Percentiles rank a stretch among this genome's conserved stretches.
Conservation (phyloP, 371 early-diverging fungal species). For the Batrachochytrium dendrobatidis region DNA sequence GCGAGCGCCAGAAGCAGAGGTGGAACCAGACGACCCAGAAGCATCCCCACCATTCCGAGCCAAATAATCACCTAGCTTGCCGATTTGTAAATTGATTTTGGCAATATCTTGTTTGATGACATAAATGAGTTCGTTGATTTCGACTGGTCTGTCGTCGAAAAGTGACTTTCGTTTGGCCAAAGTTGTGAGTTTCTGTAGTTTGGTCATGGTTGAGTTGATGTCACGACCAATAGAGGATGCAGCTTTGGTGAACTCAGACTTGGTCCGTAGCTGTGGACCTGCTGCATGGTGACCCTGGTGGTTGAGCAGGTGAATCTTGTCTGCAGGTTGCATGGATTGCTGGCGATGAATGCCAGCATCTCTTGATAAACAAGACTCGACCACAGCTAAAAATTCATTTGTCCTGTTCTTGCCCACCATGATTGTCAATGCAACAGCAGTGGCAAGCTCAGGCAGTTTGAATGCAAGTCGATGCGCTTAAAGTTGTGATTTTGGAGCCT, state of each 20-base stretch:
- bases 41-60: background rate
- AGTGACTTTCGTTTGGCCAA: slow-evolving; percentile 41
- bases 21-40: background rate
- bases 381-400: no score
- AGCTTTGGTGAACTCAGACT: slow-evolving; percentile 39
- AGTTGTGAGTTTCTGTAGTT: slow-evolving; percentile 34
- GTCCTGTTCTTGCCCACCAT: no score
- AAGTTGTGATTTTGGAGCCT: no score
- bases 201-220: slow-evolving; percentile 36
- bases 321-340: background rate
- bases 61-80: slow-evolving; percentile 64
- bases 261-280: slow-evolving; percentile 6
- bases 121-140: slow-evolving; percentile 78
- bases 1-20: no score
- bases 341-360: background rate
- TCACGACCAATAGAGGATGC: slow-evolving; percentile 34
- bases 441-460: no score
- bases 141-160: slow-evolving; percentile 46
- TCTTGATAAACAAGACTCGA: no score
- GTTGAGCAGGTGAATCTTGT: background rate
- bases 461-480: no score
- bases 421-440: no score
- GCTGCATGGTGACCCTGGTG: slow-evolving; percentile 6
- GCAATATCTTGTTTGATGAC: slow-evolving; percentile 95
- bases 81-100: slow-evolving; percentile 81